A percentile compares a stretch with the other conserved stretches of the same genome.
These are phyloP conservation scores for Trapa bicornis DNA, from an alignment of 345 rosid genomes.

Conservation along the genomic window DNA sequence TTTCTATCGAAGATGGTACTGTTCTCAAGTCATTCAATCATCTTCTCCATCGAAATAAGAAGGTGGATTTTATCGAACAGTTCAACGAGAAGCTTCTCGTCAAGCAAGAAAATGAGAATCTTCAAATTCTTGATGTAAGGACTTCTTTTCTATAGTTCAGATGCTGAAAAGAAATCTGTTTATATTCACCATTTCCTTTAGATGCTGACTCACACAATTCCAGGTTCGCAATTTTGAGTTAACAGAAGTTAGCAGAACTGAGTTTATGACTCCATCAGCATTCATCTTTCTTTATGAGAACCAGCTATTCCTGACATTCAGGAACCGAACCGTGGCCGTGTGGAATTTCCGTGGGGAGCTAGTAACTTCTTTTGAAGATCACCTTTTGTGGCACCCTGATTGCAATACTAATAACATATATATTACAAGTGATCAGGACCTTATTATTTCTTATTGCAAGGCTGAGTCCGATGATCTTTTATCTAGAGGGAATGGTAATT, in stretches of 20 bases:
- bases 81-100: conserved; percentile 1
- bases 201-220: conserved; percentile 9
- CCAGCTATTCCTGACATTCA: conserved; percentile 44
- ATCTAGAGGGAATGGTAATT: conserved; percentile 49
- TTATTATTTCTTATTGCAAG: conserved; percentile 66
- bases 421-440: conserved; percentile 64
- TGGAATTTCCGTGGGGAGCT: conserved; percentile 67
- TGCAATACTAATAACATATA: not conserved
- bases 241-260: conserved; percentile 34
- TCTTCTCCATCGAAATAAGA: conserved; percentile 49
- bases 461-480: conserved; percentile 44
- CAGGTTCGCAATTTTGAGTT: conserved; percentile 41
- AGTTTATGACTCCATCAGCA: conserved; percentile 11
- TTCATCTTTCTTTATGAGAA: conserved; percentile 45
- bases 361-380: conserved; percentile 53
- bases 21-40: conserved; percentile 46
- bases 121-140: conserved; percentile 56
- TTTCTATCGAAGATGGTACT: conserved; percentile 47
- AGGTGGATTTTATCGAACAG: conserved; percentile 53
- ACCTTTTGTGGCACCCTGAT: conserved; percentile 12
- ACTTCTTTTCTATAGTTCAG: not conserved
- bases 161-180: not conserved
- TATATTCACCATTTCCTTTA: not conserved
- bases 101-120: conserved; percentile 17
- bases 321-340: conserved; percentile 53